Percentiles rank a stretch among this genome's conserved stretches.
These are phyloP conservation scores for Paraconiothyrium brasiliense DNA, from an alignment of 2,329 filamentous ascomycete species.

Conservation along the genomic window DNA sequence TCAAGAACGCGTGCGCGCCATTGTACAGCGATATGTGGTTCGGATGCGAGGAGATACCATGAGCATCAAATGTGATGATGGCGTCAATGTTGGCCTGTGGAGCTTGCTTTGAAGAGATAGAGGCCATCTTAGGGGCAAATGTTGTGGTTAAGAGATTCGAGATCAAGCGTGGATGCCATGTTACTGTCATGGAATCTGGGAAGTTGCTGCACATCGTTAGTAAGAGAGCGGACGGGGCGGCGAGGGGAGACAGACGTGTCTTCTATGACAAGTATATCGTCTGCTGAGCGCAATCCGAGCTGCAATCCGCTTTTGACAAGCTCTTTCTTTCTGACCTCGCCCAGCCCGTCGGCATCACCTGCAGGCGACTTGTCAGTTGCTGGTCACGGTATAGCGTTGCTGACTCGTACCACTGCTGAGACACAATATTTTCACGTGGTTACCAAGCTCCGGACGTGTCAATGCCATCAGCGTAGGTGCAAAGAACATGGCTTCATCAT, in stretches of 20 bases:
- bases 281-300: conserved; percentile 76
- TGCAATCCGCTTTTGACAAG: conserved; percentile 80
- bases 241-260: conserved; percentile 63
- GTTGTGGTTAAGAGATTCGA: conserved; percentile 74
- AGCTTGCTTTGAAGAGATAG: conserved; percentile 51
- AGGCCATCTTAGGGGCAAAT: conserved; percentile 73
- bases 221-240: conserved; percentile 15
- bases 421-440: conserved; percentile 94
- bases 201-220: conserved; percentile 66
- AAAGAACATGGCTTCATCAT: conserved; percentile 99
- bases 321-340: conserved; percentile 83
- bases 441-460: conserved; percentile 79
- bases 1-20: conserved; percentile 79
- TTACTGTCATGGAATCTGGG: conserved; percentile 85
- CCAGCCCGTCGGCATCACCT: conserved; percentile 88
- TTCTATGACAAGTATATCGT: conserved; percentile 88
- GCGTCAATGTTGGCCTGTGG: conserved; percentile 74
- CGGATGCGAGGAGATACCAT: conserved; percentile 85
- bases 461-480: conserved; percentile 87
- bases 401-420: conserved; percentile 75
- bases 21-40: conserved; percentile 92
- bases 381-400: background rate
- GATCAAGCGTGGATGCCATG: conserved; percentile 78
- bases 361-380: conserved; percentile 10
- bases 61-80: conserved; percentile 87